Evolutionary conservation across 495 filamentous ascomycete genomes (phyloP).

Genomic region (Cenococcum geophilum): DNA sequence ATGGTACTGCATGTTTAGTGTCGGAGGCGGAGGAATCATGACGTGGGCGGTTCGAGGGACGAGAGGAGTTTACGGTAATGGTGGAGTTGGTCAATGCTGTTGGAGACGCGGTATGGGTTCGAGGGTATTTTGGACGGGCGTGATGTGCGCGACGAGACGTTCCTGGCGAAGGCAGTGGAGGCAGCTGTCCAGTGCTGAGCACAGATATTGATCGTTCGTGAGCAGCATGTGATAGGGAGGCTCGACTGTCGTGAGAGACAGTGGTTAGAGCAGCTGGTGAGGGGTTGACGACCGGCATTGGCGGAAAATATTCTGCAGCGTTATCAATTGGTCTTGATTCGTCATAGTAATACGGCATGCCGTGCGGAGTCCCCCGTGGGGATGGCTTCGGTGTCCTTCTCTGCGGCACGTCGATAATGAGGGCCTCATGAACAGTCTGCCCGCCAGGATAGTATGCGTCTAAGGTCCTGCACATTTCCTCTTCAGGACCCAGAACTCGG

Average conservation of each 20-base stretch:
- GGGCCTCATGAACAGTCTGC: slow-evolving; percentile 81
- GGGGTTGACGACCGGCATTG: slow-evolving; percentile 59
- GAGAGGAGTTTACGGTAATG: slow-evolving; percentile 31
- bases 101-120: slow-evolving; percentile 79
- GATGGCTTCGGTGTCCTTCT: slow-evolving; percentile 81
- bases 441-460: slow-evolving; percentile 86
- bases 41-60: slow-evolving; percentile 26
- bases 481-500: slow-evolving; percentile 75
- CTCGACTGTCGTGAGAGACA: slow-evolving; percentile 32
- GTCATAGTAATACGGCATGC: slow-evolving; percentile 56
- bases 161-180: slow-evolving; percentile 79
- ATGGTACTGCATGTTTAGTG: slow-evolving; percentile 30
- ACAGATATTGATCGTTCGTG: slow-evolving; percentile 64
- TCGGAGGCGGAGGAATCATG: slow-evolving; percentile 38
- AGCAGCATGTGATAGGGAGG: slow-evolving; percentile 41
- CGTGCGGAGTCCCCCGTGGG: slow-evolving; percentile 50
- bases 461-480: slow-evolving; percentile 68
- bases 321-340: slow-evolving; percentile 63
- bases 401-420: slow-evolving; percentile 80
- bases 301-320: slow-evolving; percentile 81
- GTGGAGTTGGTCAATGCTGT: slow-evolving; percentile 45
- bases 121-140: slow-evolving; percentile 53
- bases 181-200: slow-evolving; percentile 69
- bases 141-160: slow-evolving; percentile 43
- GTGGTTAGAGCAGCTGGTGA: slow-evolving; percentile 33